phyloP scores from a whole-genome alignment of 108 stramenopile species.

The Asterionellopsis glacialis region DNA sequence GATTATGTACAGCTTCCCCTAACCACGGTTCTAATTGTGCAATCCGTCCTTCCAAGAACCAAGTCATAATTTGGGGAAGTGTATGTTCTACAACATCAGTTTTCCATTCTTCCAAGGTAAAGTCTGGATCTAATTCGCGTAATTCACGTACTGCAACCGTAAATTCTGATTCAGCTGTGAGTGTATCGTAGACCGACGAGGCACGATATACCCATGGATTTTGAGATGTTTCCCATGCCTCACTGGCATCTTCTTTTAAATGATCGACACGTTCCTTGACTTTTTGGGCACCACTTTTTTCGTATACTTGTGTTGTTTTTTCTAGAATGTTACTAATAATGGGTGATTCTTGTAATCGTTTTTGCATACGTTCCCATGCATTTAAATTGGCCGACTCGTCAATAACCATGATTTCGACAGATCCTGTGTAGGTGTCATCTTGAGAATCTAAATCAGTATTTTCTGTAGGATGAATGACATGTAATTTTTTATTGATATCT shows the following conservation, averaged over 20 bases:
- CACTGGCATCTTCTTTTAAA: constrained; percentile 79
- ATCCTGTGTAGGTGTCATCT: constrained; percentile 59
- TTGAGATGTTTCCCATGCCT: constrained; percentile 98
- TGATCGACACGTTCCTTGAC: constrained; percentile 67
- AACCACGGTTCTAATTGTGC: constrained; percentile 86
- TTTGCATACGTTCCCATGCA: constrained; percentile 93
- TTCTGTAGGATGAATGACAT: constrained; percentile 36
- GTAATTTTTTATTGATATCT: constrained; percentile 80
- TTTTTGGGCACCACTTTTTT: constrained; percentile 77
- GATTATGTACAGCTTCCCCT: constrained; percentile 85
- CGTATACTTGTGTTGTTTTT: constrained; percentile 51
- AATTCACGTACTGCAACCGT: constrained; percentile 89
- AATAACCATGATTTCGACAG: constrained; percentile 86
- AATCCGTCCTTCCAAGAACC: constrained; percentile 84
- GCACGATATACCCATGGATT: constrained; percentile 98
- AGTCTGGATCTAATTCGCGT: constrained; percentile 91
- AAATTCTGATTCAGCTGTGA: constrained; percentile 94
- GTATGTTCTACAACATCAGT: constrained; percentile 86
- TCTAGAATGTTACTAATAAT: constrained; percentile 85
- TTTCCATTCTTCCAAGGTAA: constrained; percentile 88
- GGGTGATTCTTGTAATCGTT: constrained; percentile 86
- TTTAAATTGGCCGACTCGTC: constrained; percentile 85
- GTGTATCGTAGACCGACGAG: constrained; percentile 91
- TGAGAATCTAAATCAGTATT: constrained; percentile 50
- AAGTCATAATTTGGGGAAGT: constrained; percentile 85